These are phyloP conservation scores for Erysimum pusillum DNA, from an alignment of 441 rosid genomes.

Conservation along the genomic window DNA sequence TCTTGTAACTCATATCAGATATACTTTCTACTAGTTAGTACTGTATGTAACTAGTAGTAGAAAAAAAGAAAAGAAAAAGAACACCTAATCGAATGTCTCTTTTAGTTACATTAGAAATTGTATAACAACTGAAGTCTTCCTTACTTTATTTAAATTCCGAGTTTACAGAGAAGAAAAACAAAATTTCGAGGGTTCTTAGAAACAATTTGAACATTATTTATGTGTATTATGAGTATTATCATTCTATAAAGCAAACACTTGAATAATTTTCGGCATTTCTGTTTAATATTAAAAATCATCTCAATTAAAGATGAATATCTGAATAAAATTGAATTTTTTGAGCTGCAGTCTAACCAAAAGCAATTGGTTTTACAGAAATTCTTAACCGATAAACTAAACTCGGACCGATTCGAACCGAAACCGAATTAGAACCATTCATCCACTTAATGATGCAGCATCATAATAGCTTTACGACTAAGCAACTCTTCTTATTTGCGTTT, in stretches of 20 bases:
- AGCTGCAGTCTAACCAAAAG: background rate
- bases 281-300: background rate
- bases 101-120: background rate
- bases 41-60: background rate
- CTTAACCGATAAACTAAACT: background rate
- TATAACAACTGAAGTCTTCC: background rate
- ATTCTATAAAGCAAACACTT: background rate
- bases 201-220: background rate
- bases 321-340: background rate
- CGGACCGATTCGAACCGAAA: background rate
- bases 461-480: too few relatives aligned
- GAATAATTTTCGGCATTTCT: too few relatives aligned
- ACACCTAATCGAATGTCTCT: background rate
- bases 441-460: background rate
- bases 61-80: too few relatives aligned
- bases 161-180: too few relatives aligned
- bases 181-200: background rate
- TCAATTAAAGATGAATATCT: background rate
- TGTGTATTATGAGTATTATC: background rate
- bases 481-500: too few relatives aligned
- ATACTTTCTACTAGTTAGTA: background rate
- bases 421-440: background rate
- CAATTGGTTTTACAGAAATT: background rate
- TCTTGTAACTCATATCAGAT: slow-evolving; percentile 10
- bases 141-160: background rate